These are phyloP conservation scores for Mariannaea elegans DNA, from an alignment of 2,329 filamentous ascomycete species.

Conservation along the genomic window DNA sequence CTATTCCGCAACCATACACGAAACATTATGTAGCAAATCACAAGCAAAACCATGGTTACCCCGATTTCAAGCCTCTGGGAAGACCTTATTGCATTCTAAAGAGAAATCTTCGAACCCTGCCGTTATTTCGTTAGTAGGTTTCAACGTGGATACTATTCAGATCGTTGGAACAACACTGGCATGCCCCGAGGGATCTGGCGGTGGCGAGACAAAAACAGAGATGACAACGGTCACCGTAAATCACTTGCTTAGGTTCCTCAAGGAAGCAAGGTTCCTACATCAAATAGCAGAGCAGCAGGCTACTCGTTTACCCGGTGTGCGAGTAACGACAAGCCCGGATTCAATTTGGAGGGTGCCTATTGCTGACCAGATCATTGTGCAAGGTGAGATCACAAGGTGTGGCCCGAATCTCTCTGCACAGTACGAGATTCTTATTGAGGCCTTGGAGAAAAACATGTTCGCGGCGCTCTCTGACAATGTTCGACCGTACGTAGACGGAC, in stretches of 20 bases:
- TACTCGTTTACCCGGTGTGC: too few relatives aligned
- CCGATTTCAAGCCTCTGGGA: neutral
- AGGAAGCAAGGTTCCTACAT: neutral
- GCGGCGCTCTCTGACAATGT: neutral
- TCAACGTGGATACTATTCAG: neutral
- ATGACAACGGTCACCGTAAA: neutral
- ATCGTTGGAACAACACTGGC: neutral
- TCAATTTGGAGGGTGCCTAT: neutral
- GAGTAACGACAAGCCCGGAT: neutral
- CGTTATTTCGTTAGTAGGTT: neutral
- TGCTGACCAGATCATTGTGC: neutral
- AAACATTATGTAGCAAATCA: constrained; percentile 5
- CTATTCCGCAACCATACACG: neutral
- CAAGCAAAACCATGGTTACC: neutral
- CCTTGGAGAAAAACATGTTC: neutral
- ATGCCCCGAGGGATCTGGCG: neutral
- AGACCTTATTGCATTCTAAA: neutral
- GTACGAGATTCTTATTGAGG: neutral
- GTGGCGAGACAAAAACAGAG: neutral
- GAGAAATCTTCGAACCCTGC: neutral
- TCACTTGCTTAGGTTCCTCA: neutral
- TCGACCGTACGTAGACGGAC: neutral
- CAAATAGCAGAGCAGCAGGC: neutral
- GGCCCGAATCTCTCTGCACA: neutral
- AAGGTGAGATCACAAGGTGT: neutral